Evolutionary conservation across 345 rosid genomes (phyloP).

Genomic region (Syzygium oleosum): DNA sequence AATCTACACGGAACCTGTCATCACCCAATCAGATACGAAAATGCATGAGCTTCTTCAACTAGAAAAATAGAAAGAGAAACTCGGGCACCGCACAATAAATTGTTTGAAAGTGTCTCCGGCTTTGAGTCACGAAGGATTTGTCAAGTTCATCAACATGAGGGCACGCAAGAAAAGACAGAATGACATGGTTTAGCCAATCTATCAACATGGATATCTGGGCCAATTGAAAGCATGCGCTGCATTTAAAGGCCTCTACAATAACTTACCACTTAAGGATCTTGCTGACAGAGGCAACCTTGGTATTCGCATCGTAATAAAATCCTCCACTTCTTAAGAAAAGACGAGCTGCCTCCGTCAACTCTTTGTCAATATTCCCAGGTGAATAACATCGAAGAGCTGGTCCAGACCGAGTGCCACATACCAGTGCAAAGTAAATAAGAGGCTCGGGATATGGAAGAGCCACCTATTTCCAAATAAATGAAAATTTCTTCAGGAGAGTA

Average conservation of each 20-base stretch:
- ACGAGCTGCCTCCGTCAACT: constrained; percentile 66
- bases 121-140: background rate
- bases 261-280: constrained; percentile 70
- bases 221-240: background rate
- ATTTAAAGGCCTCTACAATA: background rate
- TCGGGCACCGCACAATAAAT: background rate
- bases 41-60: background rate
- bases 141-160: background rate
- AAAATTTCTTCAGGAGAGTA: background rate
- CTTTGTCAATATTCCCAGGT: constrained; percentile 70
- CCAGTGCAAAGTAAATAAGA: constrained; percentile 67
- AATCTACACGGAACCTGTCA: constrained; percentile 63
- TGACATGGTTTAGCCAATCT: background rate
- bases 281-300: constrained; percentile 45
- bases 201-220: background rate
- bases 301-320: constrained; percentile 42
- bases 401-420: constrained; percentile 71
- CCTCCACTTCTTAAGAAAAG: constrained; percentile 68
- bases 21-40: background rate
- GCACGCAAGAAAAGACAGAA: background rate
- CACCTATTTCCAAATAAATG: constrained; percentile 25
- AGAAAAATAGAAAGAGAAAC: background rate
- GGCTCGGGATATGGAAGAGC: constrained; percentile 66
- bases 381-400: constrained; percentile 73
- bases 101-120: background rate